Evolutionary conservation across 1,284 basidiomycete genomes (phyloP), one percentile per base, ranked within the genome.

Genomic region (Rhizoctonia solani): DNA sequence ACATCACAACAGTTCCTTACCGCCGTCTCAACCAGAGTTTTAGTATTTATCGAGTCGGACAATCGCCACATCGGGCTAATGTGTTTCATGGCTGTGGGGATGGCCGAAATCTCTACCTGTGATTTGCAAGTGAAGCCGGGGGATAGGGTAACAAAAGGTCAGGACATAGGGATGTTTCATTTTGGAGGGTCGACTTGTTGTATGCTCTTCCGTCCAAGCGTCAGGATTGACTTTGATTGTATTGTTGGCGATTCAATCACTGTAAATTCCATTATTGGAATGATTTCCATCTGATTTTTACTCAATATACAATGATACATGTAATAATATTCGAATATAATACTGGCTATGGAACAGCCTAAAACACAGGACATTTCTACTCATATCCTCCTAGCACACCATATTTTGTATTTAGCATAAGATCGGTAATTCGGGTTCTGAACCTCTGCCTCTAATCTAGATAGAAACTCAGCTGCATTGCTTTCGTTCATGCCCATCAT

Each of bases 21-120:
- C 61, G 68, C 75, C 66, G 72, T 78, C 19, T 79, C 79, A 1
- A 78, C 85, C 9, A 80, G 85, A 25, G 77, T 77, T 0, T 73
- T 86, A 56, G 79, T 87, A 53, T 83, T 81, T 70, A 85, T 87
- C 75, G 73, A 83, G 66, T 77, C 82, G 21, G 78, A 81, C 54
- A 82, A 84, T 71, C 76, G 79, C 0, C 72, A 75, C 32, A 81
- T 85, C 42, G 83, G 84, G 0, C 70, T 82, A 63, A 77, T 83
- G 74, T 79, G 78, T 53, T 82, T 85, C 72, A 76, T 85, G 11
- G 81, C 73, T 0, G 77, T 86, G 21, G 84, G 85, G 0, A 84
- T 87, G 83, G 78, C 76, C 0, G 84, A 86, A 73, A 79, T 85
- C 0, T 85, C 84, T n/a, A 84, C 82, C 4, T 82, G 81, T 55